phyloP scores from a whole-genome alignment of 441 rosid species.

The Adansonia grandidieri region DNA sequence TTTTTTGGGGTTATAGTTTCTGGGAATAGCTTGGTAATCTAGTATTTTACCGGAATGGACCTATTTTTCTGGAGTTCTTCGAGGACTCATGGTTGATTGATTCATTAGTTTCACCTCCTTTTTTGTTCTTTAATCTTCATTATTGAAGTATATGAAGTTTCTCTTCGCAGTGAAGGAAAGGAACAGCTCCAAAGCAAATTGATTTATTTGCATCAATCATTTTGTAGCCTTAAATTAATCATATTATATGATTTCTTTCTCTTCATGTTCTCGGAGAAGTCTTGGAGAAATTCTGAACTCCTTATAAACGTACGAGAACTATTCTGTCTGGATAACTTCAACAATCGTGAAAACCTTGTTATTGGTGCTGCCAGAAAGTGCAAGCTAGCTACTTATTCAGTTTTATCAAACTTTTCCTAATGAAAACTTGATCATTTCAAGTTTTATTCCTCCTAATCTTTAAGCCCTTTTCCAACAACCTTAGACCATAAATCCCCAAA shows the following conservation, averaged over 20 bases:
- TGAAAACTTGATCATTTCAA: not conserved
- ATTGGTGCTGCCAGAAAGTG: not conserved
- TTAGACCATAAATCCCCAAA: not conserved
- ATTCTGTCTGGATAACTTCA: not conserved
- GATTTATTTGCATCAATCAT: not conserved
- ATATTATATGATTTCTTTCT: not conserved
- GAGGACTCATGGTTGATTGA: constrained; percentile 13
- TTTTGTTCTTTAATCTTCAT: not conserved
- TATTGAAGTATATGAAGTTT: not conserved
- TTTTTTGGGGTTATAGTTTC: not conserved
- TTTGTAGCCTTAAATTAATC: not conserved
- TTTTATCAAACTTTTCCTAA: not conserved
- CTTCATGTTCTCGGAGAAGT: not conserved
- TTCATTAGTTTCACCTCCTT: constrained; percentile 1
- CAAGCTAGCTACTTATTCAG: not conserved
- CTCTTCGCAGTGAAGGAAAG: not conserved
- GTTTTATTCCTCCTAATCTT: constrained; percentile 5
- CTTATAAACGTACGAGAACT: not conserved
- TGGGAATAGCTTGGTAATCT: not conserved
- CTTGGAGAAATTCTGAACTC: constrained; percentile 1
- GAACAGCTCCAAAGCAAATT: not conserved
- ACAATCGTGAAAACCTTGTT: constrained; percentile 7
- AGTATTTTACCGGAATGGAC: not conserved
- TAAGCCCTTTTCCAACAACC: not conserved
- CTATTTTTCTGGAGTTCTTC: not conserved